These are phyloP conservation scores for Eimeria acervulina DNA, from an alignment of 169 alveolate species.

Conservation along the genomic window DNA sequence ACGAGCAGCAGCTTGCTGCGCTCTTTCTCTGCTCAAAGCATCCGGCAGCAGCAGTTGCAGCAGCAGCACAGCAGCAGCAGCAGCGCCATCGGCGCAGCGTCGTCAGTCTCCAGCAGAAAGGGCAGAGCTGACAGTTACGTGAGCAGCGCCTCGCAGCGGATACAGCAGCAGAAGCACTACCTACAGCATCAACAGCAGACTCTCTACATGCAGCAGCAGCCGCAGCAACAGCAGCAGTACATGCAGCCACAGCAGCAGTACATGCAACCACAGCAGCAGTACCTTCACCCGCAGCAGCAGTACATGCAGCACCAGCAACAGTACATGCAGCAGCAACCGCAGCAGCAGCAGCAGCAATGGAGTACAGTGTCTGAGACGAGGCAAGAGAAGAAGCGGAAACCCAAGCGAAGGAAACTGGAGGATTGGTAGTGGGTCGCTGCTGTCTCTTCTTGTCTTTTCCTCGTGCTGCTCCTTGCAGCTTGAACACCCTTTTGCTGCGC, in stretches of 20 bases:
- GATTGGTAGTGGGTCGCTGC: conserved; percentile 43
- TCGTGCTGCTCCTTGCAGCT: too few relatives aligned
- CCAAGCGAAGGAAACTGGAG: conserved; percentile 40
- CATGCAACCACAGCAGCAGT: conserved; percentile 31
- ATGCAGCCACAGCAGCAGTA: conserved; percentile 31
- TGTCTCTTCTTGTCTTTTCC: not conserved
- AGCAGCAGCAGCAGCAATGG: conserved; percentile 63
- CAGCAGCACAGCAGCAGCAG: conserved; percentile 77
- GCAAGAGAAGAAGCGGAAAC: conserved; percentile 38
- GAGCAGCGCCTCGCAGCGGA: conserved; percentile 58
- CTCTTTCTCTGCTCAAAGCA: conserved; percentile 52
- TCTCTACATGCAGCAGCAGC: conserved; percentile 10
- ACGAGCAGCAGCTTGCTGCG: conserved; percentile 55
- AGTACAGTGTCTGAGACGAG: not conserved
- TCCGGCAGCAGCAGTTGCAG: conserved; percentile 58
- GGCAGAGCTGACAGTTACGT: conserved; percentile 69
- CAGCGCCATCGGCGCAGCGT: conserved; percentile 50
- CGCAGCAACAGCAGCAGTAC: not conserved
- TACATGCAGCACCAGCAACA: conserved; percentile 1
- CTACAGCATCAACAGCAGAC: conserved; percentile 48
- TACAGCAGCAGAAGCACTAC: conserved; percentile 46
- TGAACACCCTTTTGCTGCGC: not conserved
- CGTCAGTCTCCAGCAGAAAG: conserved; percentile 45
- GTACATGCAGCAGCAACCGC: conserved; percentile 31
- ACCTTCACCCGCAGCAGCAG: conserved; percentile 42